A percentile compares a stretch with the other conserved stretches of the same genome.
phyloP scores from a whole-genome alignment of 805 yeast genomes.

The Candida argentea region DNA sequence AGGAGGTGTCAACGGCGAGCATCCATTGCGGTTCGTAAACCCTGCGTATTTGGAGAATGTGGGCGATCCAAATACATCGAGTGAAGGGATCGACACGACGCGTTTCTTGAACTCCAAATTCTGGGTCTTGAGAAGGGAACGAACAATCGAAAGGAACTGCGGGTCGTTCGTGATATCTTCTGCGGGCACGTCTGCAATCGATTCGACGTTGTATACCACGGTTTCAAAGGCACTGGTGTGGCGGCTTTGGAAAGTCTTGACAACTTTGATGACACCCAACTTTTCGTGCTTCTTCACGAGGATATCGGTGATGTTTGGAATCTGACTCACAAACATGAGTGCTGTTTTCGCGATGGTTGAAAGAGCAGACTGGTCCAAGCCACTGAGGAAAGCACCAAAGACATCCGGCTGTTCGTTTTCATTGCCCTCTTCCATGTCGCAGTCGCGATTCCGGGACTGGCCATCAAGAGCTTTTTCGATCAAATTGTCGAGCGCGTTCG shows the following conservation, averaged over 20 bases:
- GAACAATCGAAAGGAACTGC: slow-evolving; percentile 2
- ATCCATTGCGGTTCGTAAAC: no score
- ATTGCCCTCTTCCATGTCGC: slow-evolving; percentile 4
- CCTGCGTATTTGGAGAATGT: no score
- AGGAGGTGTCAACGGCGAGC: slow-evolving; percentile 29
- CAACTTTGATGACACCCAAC: slow-evolving; percentile 44
- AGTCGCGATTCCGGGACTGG: background rate
- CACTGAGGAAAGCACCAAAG: slow-evolving; percentile 39
- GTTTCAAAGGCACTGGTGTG: slow-evolving; percentile 10
- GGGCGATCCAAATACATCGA: no score
- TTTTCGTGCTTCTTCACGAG: slow-evolving; percentile 39
- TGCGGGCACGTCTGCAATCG: no score
- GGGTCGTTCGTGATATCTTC: slow-evolving; percentile 3
- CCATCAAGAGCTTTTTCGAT: slow-evolving; percentile 3
- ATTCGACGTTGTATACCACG: no score
- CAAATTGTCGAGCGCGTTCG: slow-evolving; percentile 20
- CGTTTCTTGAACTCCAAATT: no score
- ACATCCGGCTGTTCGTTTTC: slow-evolving; percentile 34
- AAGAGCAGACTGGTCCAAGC: slow-evolving; percentile 34
- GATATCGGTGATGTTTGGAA: slow-evolving; percentile 41
- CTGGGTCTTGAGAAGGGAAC: slow-evolving; percentile 3
- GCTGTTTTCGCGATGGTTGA: slow-evolving; percentile 31
- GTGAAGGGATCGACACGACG: no score
- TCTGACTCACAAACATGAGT: slow-evolving; percentile 32
- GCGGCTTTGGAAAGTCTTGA: slow-evolving; percentile 17